Evolutionary conservation across 225 moss, liverwort and hornwort species (phyloP), one percentile per base, ranked within the genome.

Genomic region (Pleurozium schreberi): DNA sequence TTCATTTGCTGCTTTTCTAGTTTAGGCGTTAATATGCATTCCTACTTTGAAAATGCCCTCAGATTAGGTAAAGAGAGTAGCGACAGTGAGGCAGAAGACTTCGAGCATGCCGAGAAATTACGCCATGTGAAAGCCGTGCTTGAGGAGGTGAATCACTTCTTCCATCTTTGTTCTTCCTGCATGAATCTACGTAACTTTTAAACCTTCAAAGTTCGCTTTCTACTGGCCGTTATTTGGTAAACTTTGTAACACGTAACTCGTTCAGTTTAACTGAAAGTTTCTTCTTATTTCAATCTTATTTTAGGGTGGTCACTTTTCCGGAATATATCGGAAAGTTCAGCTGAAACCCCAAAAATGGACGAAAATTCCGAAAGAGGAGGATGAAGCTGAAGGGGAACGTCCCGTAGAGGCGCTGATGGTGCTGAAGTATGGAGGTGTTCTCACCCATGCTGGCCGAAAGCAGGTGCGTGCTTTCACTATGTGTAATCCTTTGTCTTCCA

Each of bases 271-370:
- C 77, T 87, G 64, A 87, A n/a, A 86, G 60, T 79, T 67, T 42
- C 42, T n/a, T 68, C 66, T 83, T 78, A 34, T 58, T 33, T 59
- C 53, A 82, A 79, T 88, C 57, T 88, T 83, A 38, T 88, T 59
- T 82, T 91, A 99, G 99, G 99, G 99, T 91, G 99, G 97, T n/a
- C 99, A 99, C 87, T 99, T 99, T 61, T 97, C 99, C 77, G 99
- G 99, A 64, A 99, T 99, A 65, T 99, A 99, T 81, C 96, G 99
- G 38, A 99, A 99, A 93, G 99, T 99, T 81, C 99, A 99, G 91
- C 88, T 99, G 74, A 99, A 99, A 91, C 99, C 99, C 62, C 97
- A 97, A 63, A 97, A 99, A 71, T 99, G 99, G 99, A 89, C 96
- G 52, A 99, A 96, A 88, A 86, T 97, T 82, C 90, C 95, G 38